Evolutionary conservation across 2,329 filamentous ascomycete genomes (phyloP).

Genomic region (Rutstroemia sp.): DNA sequence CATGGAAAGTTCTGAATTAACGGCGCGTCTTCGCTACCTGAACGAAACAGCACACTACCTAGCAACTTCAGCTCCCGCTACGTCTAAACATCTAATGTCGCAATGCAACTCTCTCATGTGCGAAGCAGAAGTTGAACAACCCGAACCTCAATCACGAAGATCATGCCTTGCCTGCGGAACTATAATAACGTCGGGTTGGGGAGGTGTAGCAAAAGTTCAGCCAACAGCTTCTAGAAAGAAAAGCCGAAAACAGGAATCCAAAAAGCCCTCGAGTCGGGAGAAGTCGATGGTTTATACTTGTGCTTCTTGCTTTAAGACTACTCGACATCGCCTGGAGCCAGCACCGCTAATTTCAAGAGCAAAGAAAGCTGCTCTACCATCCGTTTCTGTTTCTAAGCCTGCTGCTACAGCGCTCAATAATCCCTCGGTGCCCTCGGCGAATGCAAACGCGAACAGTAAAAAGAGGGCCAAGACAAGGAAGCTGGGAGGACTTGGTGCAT

Average conservation of each 20-base stretch:
- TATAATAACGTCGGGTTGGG: conserved; percentile 46
- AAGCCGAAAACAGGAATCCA: not conserved
- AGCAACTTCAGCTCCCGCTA: conserved; percentile 43
- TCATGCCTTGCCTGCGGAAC: conserved; percentile 54
- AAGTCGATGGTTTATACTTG: conserved; percentile 25
- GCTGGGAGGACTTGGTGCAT: conserved; percentile 52
- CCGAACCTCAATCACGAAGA: conserved; percentile 45
- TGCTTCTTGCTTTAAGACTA: conserved; percentile 21
- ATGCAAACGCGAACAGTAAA: conserved; percentile 54
- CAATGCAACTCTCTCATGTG: conserved; percentile 43
- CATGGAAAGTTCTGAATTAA: conserved; percentile 24
- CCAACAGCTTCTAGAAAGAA: not conserved
- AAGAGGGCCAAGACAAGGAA: conserved; percentile 60
- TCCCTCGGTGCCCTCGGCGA: conserved; percentile 34
- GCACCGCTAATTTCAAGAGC: conserved; percentile 1
- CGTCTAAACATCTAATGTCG: conserved; percentile 53
- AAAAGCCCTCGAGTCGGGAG: conserved; percentile 2
- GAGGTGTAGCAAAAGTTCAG: conserved; percentile 16
- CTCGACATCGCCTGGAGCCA: conserved; percentile 15
- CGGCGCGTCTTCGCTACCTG: conserved; percentile 33
- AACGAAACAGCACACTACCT: conserved; percentile 54
- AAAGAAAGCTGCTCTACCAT: not conserved
- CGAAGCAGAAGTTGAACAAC: conserved; percentile 36
- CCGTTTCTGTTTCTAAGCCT: not conserved
- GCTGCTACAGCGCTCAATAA: not conserved